Percentiles rank a stretch among this genome's conserved stretches.
These are phyloP conservation scores for Volutella citrinella DNA, from an alignment of 2,329 filamentous ascomycete genomes.

Conservation along the genomic window DNA sequence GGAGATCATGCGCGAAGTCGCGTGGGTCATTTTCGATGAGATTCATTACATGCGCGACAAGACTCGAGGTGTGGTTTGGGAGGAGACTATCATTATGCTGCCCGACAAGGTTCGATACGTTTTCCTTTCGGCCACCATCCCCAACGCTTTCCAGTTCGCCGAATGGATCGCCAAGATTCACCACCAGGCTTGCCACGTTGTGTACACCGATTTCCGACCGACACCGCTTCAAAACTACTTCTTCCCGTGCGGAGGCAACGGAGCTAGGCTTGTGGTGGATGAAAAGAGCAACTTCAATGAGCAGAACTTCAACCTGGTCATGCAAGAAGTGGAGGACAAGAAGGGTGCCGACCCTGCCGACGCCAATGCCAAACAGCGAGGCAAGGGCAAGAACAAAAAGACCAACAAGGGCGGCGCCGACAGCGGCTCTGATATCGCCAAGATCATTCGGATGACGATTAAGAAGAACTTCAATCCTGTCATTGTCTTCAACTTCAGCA, in stretches of 20 bases:
- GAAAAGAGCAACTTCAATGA: conserved; percentile 96
- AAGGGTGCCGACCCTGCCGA: conserved; percentile 83
- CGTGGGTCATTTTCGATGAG: conserved; percentile 97
- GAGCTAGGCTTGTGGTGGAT: conserved; percentile 91
- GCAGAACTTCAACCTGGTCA: conserved; percentile 95
- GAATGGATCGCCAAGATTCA: conserved; percentile 99
- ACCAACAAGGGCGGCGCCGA: conserved; percentile 82
- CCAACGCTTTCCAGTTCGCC: conserved; percentile 98
- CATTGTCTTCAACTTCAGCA: conserved; percentile 99
- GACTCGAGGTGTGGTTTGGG: conserved; percentile 93
- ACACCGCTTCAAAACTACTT: conserved; percentile 98
- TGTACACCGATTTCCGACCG: conserved; percentile 97
- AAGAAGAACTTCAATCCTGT: conserved; percentile 95
- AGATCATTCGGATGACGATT: conserved; percentile 99
- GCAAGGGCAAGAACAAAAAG: conserved; percentile 89
- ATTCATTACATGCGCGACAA: conserved; percentile 99
- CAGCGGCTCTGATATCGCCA: conserved; percentile 81
- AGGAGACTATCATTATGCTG: conserved; percentile 96
- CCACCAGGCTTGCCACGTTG: conserved; percentile 95
- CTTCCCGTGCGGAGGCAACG: conserved; percentile 87
- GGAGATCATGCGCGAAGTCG: conserved; percentile 99
- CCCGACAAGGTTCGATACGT: conserved; percentile 99
- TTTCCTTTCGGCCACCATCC: conserved; percentile 96
- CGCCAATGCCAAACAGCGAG: conserved; percentile 74
- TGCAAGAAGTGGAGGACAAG: conserved; percentile 83